Evolutionary conservation across 176 grass and related monocot species (phyloP).

Genomic region (Aegilops speltoides): DNA sequence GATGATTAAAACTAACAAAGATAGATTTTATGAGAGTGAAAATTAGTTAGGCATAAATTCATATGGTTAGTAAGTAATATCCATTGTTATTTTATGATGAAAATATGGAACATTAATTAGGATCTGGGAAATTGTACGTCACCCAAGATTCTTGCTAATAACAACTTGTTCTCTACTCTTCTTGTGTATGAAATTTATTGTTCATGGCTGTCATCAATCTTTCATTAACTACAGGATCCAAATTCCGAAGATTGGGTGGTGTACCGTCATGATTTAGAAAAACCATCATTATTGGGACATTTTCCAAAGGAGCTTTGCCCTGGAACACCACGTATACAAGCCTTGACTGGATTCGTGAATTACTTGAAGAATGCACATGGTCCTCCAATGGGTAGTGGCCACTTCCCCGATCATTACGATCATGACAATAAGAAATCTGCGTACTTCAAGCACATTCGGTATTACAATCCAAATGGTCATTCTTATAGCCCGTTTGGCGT

Average conservation of each 20-base stretch:
- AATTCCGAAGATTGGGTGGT: conserved; percentile 40
- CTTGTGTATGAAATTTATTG: background rate
- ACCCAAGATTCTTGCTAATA: background rate
- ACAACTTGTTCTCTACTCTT: background rate
- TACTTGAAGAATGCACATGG: background rate
- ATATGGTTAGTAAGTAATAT: background rate
- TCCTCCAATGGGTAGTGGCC: conserved; percentile 49
- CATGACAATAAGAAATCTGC: conserved; percentile 9
- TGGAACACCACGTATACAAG: background rate
- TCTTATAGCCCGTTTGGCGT: background rate
- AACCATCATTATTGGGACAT: conserved; percentile 14
- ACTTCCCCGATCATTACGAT: conserved; percentile 14
- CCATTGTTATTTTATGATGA: background rate
- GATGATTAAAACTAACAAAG: background rate
- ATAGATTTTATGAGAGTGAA: background rate
- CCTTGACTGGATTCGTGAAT: conserved; percentile 20
- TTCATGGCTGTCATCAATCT: background rate
- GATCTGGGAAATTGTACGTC: background rate
- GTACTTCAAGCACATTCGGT: conserved; percentile 24
- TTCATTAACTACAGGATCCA: conserved; percentile 22
- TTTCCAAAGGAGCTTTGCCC: conserved; percentile 23
- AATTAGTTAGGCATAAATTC: background rate
- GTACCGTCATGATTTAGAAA: conserved; percentile 31
- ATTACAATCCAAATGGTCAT: conserved; percentile 10
- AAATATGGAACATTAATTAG: background rate